These are phyloP conservation scores for Rhodotorula sp. DNA, from an alignment of 1,284 basidiomycete genomes.

Conservation along the genomic window DNA sequence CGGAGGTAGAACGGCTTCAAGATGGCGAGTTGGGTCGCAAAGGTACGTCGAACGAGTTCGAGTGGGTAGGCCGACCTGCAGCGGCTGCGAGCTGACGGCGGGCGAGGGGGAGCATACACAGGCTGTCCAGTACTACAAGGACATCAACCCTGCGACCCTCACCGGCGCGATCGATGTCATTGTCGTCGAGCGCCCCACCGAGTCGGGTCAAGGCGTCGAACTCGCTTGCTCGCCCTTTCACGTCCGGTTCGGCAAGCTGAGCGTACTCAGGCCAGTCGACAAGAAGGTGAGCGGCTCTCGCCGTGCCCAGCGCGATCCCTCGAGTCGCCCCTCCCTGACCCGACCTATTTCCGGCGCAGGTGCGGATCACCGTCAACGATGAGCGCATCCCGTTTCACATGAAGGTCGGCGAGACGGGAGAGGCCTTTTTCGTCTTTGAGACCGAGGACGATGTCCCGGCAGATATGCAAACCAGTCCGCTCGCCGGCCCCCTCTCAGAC, in stretches of 20 bases:
- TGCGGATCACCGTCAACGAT: conserved; percentile 58
- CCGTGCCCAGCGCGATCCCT: conserved; percentile 37
- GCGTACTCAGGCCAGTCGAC: conserved; percentile 88
- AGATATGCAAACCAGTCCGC: conserved; percentile 87
- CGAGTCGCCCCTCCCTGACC: background rate
- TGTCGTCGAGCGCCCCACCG: conserved; percentile 73
- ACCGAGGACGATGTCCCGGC: conserved; percentile 91
- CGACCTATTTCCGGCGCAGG: conserved; percentile 27
- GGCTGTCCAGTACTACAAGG: conserved; percentile 41
- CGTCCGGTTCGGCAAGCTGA: conserved; percentile 96
- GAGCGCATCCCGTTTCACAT: conserved; percentile 81
- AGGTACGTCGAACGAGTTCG: background rate
- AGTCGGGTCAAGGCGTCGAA: conserved; percentile 53
- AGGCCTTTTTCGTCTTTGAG: conserved; percentile 98
- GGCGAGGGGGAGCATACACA: background rate
- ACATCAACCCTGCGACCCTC: conserved; percentile 85
- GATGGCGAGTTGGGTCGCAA: background rate
- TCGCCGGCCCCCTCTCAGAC: conserved; percentile 39
- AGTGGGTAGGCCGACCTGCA: background rate
- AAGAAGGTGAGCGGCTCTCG: conserved; percentile 65
- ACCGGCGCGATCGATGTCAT: conserved; percentile 97
- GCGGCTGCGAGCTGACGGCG: background rate
- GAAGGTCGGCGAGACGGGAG: conserved; percentile 98
- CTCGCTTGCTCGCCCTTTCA: conserved; percentile 95
- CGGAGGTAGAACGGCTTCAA: background rate